These are phyloP conservation scores for Plasmodiophora brassicae DNA, from an alignment of 208 protist genomes.

Conservation along the genomic window DNA sequence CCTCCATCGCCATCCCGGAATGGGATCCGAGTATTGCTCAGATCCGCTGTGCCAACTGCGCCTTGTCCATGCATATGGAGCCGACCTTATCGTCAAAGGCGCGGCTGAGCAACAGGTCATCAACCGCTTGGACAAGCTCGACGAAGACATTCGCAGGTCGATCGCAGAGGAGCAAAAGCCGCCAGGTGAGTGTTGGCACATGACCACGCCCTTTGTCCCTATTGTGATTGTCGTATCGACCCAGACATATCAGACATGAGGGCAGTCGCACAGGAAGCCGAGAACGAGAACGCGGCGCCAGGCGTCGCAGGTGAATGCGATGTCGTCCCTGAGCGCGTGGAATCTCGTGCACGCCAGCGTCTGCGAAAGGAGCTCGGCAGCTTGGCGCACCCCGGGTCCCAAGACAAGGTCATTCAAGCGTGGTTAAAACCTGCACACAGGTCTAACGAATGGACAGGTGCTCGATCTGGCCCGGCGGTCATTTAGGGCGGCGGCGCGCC, in stretches of 20 bases:
- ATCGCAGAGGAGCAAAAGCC: too few relatives aligned
- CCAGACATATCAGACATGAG: neutral
- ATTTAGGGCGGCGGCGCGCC: too few relatives aligned
- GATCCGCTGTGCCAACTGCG: constrained; percentile 20
- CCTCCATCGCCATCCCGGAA: too few relatives aligned
- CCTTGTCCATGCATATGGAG: neutral
- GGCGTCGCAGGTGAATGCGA: neutral
- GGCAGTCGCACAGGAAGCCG: neutral
- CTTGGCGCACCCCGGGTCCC: neutral
- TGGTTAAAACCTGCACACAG: neutral
- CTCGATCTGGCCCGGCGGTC: neutral
- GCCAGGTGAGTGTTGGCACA: too few relatives aligned
- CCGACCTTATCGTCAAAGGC: neutral
- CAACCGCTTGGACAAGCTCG: neutral
- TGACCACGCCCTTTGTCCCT: neutral
- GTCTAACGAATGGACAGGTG: neutral
- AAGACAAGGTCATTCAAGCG: neutral
- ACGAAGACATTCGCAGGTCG: neutral
- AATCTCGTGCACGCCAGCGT: neutral
- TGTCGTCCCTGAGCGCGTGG: neutral
- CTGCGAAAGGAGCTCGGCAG: neutral
- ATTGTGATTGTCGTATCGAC: neutral
- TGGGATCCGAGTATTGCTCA: constrained; percentile 3
- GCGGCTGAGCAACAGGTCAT: neutral
- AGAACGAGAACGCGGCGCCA: neutral